Percentiles rank a stretch among this genome's conserved stretches.
These are phyloP conservation scores for Penicillium palitans DNA, from an alignment of 2,329 filamentous ascomycete species.

Conservation along the genomic window DNA sequence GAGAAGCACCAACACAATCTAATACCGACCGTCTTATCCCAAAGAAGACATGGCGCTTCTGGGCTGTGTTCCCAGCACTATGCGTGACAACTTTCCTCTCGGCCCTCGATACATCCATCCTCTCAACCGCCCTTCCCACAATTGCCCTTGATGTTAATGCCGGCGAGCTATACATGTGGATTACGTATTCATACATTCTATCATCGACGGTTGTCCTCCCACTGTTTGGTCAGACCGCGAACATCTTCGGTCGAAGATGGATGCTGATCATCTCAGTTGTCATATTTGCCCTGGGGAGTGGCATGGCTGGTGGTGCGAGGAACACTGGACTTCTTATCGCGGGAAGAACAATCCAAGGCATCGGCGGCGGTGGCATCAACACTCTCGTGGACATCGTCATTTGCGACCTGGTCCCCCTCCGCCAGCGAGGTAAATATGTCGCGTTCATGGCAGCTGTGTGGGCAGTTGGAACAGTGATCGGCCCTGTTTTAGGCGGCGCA, in stretches of 20 bases:
- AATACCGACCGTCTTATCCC: background rate
- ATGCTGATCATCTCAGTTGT: constrained; percentile 44
- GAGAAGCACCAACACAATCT: background rate
- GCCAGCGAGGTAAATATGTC: constrained; percentile 12
- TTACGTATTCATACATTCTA: constrained; percentile 37
- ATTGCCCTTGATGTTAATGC: constrained; percentile 38
- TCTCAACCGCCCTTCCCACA: constrained; percentile 44
- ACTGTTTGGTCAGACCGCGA: constrained; percentile 52
- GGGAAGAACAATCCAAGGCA: constrained; percentile 8
- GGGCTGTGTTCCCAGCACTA: constrained; percentile 31
- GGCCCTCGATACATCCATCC: constrained; percentile 42
- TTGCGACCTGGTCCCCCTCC: constrained; percentile 10
- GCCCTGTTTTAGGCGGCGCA: constrained; percentile 8
- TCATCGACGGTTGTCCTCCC: constrained; percentile 50
- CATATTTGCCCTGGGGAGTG: constrained; percentile 55
- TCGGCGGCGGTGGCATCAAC: constrained; percentile 9
- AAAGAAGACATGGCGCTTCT: constrained; percentile 25
- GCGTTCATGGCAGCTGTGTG: constrained; percentile 8
- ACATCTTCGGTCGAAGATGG: constrained; percentile 54
- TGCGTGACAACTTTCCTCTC: constrained; percentile 32
- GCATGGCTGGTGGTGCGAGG: constrained; percentile 52
- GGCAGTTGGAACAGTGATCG: constrained; percentile 5
- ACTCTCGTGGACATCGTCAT: constrained; percentile 5
- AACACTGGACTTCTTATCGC: constrained; percentile 24
- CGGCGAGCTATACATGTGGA: constrained; percentile 40